Evolutionary conservation across 2,329 filamentous ascomycete genomes (phyloP), one percentile per base, ranked within the genome.

Genomic region (Knoxdaviesia proteae): DNA sequence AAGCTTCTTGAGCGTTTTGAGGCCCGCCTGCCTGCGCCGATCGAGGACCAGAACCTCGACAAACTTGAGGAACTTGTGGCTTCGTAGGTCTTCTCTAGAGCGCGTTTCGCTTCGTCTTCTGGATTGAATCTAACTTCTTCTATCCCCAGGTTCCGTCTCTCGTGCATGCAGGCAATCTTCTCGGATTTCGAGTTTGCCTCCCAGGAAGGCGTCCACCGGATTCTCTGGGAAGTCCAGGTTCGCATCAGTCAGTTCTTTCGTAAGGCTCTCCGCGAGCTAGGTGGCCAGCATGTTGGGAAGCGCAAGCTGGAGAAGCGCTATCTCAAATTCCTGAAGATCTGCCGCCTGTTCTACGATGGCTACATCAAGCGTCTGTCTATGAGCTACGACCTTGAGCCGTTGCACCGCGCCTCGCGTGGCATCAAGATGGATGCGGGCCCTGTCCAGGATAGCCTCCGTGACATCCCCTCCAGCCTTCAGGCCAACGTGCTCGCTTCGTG

Each of bases 291-390:
- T 42, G 73, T 80, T 8, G 67, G 74, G 58, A 75, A 74, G 52
- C 75, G 87, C 48, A 90, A 86, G 58, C 65, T 88, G 41, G 79
- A 83, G 56, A 87, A 82, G 59, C 69, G 78, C 48, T 96, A 92
- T 58, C 66, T 79, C 45, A 73, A 75, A 50, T 96, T 93, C 57
- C 74, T 96, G 51, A 92, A 88, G 59, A 79, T 78, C 39, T 81
- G 84, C 49, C 83, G 90, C 58, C 75, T 76, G 52, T 94, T 93
- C 58, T 96, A 96, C 65, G 76, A 81, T 53, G 77, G 76, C 49
- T 90, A 84, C 53, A 80, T 94, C 43, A 77, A 88, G 57, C 74
- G 78, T 44, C 66, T 94, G 30, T 77, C 80, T 42, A 67, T 65
- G 31, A 65, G 68, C 41, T 78, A 74, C 52, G 64, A 66, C 45